Base-by-base conservation (phyloP, 2,329 filamentous ascomycete species). In the Botryotinia globosa region DNA sequence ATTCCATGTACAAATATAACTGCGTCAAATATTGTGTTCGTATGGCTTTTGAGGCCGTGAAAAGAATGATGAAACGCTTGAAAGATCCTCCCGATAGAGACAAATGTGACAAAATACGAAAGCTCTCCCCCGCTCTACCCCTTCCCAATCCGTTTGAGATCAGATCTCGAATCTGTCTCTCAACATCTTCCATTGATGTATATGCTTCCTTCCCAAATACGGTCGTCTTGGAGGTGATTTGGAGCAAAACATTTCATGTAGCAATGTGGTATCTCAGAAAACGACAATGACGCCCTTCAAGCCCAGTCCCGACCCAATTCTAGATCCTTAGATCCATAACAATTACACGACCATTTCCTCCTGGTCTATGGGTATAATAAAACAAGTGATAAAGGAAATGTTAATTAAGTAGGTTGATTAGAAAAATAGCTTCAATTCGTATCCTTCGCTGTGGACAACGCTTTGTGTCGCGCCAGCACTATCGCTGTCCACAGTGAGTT, bases 401-500 rank as follows among this genome's bases (percentile, higher is more conserved):
- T 37, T 59, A 73, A 74, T 74, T 73, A 67, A 74, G 64, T 73
- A 62, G 61, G 63, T 67, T 69, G 76, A 77, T 79, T 79, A 81
- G 76, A 80, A 81, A 71, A 79, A 78, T 76, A 81, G 69, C 51
- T 78, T 77, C 73, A 81, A 75, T 77, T 81, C 80, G 75, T 79
- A 80, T 67, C 79, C 80, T 72, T 79, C 75, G 59, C 74, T 76
- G 29, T 78, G 75, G 51, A 75, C 72, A 51, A 77, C 76, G 58
- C 76, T 76, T 68, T 78, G 76, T 25, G 75, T 74, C 62, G 73
- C 75, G 58, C 70, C 75, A 61, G 70, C 69, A 42, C 73, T 77
- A 62, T 80, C 78, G 72, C 77, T 77, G 69, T 81, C 79, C 58
- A 79, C 77, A 66, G 74, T 74, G 61, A 77, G 69, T 79, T 90